Base-by-base conservation (phyloP, 208 protist genomes). In the Naegleria gruberi region DNA sequence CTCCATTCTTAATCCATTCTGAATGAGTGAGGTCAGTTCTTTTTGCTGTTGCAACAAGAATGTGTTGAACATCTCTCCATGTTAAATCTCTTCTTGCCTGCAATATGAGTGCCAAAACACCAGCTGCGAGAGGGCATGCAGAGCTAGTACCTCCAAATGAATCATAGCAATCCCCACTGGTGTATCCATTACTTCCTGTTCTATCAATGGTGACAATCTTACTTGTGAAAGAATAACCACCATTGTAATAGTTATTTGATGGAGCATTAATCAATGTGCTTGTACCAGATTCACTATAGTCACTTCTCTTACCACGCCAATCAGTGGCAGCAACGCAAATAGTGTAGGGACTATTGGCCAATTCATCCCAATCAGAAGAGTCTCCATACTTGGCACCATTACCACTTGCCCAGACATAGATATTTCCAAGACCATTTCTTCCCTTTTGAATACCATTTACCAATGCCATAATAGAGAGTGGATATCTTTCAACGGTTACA, bases 341-440 rank as follows among this genome's bases (percentile, higher is more conserved):
- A 0, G 91, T 92, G 77, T 92, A 91, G 23, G 74, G 42, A 34
- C 73, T 90, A 88, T 93, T 93, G 15, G 91, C 84, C 34, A 92
- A 92, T 37, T 91, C 92, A 57, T 94, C 92, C 45, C 92, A 94
- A 82, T 93, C 92, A 41, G 84, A 91, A 45, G 91, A 91, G 82
- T 94, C 92, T 17, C 84, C 34, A 37, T 41, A 65, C 26, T 8
- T 43, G 4, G 37, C 37, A 15, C 92, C 92, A 40, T 94, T 94
- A n/a, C 92, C 92, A 34, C 82, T 90, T 74, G 92, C 91, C 91
- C 91, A 94, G 17, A 93, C 46, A 84, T 92, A 92, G 46, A 94
- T 65, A 19, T 41, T 85, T 42, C 92, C 92, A 19, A 77, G 55
- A 19, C 92, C 92, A 19, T 40, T 12, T 46, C 92, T 89, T 23